Conservation (phyloP, 805 yeast genomes). For the Metschnikowia picachoensis region DNA sequence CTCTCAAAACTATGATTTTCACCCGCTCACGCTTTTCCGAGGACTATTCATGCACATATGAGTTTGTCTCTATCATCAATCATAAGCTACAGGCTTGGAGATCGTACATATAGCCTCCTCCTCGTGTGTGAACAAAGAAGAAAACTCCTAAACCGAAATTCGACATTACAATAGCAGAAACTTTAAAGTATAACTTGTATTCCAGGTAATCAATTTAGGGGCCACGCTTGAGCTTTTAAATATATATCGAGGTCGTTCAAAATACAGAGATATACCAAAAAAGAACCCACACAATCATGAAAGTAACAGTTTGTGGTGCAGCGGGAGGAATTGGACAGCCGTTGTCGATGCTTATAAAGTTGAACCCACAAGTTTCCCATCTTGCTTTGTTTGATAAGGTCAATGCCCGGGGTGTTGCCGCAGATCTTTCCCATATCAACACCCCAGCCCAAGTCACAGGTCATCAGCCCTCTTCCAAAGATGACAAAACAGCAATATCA, state of each 20-base stretch:
- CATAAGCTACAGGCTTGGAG: not conserved
- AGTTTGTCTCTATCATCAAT: not conserved
- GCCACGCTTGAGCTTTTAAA: too few relatives aligned
- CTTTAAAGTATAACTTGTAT: too few relatives aligned
- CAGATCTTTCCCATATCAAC: constrained; percentile 42
- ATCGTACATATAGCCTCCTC: not conserved
- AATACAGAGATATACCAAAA: too few relatives aligned
- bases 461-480: constrained; percentile 37
- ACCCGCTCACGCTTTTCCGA: constrained; percentile 1
- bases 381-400: constrained; percentile 42
- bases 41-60: constrained; percentile 3
- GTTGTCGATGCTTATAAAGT: constrained; percentile 39
- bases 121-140: not conserved
- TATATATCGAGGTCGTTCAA: too few relatives aligned
- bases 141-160: too few relatives aligned
- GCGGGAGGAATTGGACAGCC: constrained; percentile 51
- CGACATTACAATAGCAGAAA: too few relatives aligned
- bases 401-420: constrained; percentile 45
- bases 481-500: constrained; percentile 34
- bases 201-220: too few relatives aligned
- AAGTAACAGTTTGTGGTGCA: constrained; percentile 48
- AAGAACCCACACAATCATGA: constrained; percentile 25
- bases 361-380: constrained; percentile 36
- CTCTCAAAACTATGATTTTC: not conserved
- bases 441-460: constrained; percentile 40